Percentiles rank a stretch among this genome's conserved stretches.
These are phyloP conservation scores for Thalia dealbata DNA, from an alignment of 176 grass and related monocot genomes.

Conservation along the genomic window DNA sequence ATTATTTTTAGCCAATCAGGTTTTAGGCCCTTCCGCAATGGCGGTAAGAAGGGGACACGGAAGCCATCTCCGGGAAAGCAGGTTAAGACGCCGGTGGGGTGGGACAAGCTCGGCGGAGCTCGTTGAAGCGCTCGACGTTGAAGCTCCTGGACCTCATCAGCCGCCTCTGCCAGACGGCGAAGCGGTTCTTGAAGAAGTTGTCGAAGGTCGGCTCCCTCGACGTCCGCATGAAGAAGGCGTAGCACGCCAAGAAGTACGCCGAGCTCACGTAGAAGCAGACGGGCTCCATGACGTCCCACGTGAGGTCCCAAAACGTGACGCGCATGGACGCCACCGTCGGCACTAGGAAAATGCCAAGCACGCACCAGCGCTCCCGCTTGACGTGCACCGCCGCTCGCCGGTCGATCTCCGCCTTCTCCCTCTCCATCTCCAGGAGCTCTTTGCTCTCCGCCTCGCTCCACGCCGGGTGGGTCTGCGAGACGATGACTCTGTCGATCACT, in stretches of 20 bases:
- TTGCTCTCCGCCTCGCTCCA: background rate
- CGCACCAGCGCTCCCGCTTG: slow-evolving; percentile 6
- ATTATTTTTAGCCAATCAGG: too few relatives aligned
- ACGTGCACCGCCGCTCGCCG: background rate
- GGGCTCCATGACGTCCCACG: slow-evolving; percentile 9
- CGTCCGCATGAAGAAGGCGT: slow-evolving; percentile 9
- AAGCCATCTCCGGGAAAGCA: background rate
- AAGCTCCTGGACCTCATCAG: slow-evolving; percentile 5
- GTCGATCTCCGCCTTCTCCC: slow-evolving; percentile 2
- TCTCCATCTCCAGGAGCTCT: background rate
- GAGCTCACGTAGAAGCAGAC: slow-evolving; percentile 12
- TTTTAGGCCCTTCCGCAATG: background rate
- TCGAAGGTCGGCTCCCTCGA: slow-evolving; percentile 8
- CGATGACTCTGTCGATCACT: background rate
- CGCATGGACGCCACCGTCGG: slow-evolving; percentile 10
- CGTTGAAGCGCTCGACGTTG: background rate
- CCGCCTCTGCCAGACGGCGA: background rate
- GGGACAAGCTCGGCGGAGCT: background rate
- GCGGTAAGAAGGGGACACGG: background rate
- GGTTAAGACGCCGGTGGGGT: background rate
- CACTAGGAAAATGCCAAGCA: background rate
- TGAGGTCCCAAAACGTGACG: slow-evolving; percentile 3
- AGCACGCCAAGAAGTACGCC: slow-evolving; percentile 4
- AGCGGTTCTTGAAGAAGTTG: slow-evolving; percentile 7
- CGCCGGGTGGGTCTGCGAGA: too few relatives aligned